Base-by-base conservation (phyloP, 768 basidiomycete genomes). In the Cyclocybe cylindracea region DNA sequence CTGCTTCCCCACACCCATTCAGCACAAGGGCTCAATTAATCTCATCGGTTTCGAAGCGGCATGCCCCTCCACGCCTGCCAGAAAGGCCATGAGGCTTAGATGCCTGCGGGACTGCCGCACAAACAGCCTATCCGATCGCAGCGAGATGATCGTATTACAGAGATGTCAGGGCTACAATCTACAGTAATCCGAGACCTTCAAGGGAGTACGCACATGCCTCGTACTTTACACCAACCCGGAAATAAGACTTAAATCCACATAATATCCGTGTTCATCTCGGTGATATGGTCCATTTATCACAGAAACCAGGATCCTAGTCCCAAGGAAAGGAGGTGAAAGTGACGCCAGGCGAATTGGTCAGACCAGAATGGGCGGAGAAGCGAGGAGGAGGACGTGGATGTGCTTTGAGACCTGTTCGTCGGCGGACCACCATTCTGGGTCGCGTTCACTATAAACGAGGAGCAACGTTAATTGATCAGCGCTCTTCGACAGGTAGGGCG, bases 361-460 rank as follows among this genome's bases (percentile, higher is more conserved):
- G 41, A 32, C 48, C 39, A 38, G 48, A 51, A 40, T 36, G 11
- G 51, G 50, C n/a, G 43, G 31, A n/a, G 56, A 10, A 9, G 10
- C 5, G 36, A n/a, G n/a, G 41, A 36, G n/a, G 55, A 37, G 11
- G 53, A 36, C 13, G 53, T 19, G 5, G 32, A 29, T 19, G 24
- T 47, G 39, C 47, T 50, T 44, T 29, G 24, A 38, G 38, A 35
- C 46, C 39, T 24, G 57, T 40, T 33, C 43, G 43, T 8, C 38
- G 39, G 50, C 42, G 54, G 57, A 11, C 55, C 57, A 31, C 55
- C 56, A 49, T 60, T 50, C 41, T 62, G 61, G 52, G 59, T 58
- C 47, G 63, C 63, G 44, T 58, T 56, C 51, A 60, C 63, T 65
- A 24, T 24, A 50, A 54, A 46, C 38, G 39, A 38, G 29, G 31